Evolutionary conservation across 2,329 filamentous ascomycete species (phyloP), one percentile per base, ranked within the genome.

Genomic region (Penicillium sp.): DNA sequence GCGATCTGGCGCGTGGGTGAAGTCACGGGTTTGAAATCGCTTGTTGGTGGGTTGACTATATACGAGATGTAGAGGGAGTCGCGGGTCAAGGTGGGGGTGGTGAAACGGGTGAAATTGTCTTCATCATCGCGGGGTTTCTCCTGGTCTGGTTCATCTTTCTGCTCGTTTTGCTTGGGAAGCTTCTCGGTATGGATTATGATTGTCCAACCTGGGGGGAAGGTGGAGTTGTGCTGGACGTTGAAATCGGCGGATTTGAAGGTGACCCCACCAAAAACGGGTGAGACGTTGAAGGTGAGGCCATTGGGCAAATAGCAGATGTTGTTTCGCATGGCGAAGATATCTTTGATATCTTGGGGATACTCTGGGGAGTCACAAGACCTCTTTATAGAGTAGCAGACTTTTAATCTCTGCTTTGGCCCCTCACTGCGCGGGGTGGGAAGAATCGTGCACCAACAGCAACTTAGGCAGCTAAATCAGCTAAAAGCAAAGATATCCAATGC

Each of bases 21-120:
- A 15, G 82, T 86, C 1, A 89, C 84, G 1, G 91, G 86, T 71
- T 89, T 91, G 78, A 89, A 95, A 49, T 96, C 91, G 71, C 78
- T 85, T 72, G 82, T 89, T 50, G 89, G 89, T 0, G 93, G 91
- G 64, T 89, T 91, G 50, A 91, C 93, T 62, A 96, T 92, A 60
- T 90, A 93, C 4, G 92, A 96, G 67, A 97, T 93, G 78, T 93
- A 97, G 57, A 97, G 81, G 67, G 86, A 87, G 74, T 97, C 93
- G 72, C 87, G 84, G 33, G 86, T 84, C 33, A 95, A 79, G 0
- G 90, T 96, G 0, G 93, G 93, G 46, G 78, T 79, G 50, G 80
- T 86, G 78, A 88, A 97, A n/a, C 85, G 70, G 25, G 62, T 58
- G 41, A 59, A 55, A 35, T 87, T 60, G 9, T 66, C 57, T 43